phyloP scores from a whole-genome alignment of 768 basidiomycete species.

The Trichaptum fuscoviolaceum region DNA sequence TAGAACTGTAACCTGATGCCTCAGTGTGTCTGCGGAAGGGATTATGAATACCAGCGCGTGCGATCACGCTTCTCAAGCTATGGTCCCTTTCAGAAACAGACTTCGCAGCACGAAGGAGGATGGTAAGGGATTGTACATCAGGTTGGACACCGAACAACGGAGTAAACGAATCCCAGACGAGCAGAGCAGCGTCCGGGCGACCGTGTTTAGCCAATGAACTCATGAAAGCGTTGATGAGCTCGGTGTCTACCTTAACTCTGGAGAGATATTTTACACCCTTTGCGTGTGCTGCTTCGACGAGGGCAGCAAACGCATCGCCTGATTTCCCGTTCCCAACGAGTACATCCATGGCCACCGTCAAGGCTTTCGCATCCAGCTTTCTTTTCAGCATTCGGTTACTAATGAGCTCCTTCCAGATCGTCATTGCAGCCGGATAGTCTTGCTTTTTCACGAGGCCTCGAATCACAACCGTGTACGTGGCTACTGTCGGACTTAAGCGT shows the following conservation, averaged over 20 bases:
- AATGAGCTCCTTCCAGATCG: constrained; percentile 28
- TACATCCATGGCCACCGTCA: constrained; percentile 47
- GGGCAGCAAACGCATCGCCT: constrained; percentile 43
- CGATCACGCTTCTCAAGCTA: constrained; percentile 44
- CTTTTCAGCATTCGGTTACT: constrained; percentile 28
- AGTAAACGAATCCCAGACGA: constrained; percentile 63
- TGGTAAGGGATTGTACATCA: constrained; percentile 48
- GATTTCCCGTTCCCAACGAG: constrained; percentile 39
- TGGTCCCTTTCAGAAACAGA: constrained; percentile 47
- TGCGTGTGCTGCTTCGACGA: constrained; percentile 33
- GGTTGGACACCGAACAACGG: constrained; percentile 53
- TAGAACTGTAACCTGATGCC: neutral
- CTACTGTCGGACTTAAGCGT: constrained; percentile 35
- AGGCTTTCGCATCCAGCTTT: constrained; percentile 39
- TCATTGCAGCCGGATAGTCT: constrained; percentile 34
- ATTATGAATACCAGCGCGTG: constrained; percentile 36
- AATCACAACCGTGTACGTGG: constrained; percentile 50
- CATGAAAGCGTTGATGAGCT: constrained; percentile 34
- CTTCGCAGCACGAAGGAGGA: constrained; percentile 57
- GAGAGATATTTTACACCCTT: no score
- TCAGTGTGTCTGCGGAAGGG: constrained; percentile 23
- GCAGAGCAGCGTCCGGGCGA: constrained; percentile 60
- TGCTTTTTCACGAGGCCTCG: constrained; percentile 44
- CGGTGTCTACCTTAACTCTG: constrained; percentile 6
- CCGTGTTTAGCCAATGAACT: constrained; percentile 40